Percentiles rank a stretch among this genome's conserved stretches.
Conservation (phyloP, 805 yeast species). For the Ogataea saltuana region DNA sequence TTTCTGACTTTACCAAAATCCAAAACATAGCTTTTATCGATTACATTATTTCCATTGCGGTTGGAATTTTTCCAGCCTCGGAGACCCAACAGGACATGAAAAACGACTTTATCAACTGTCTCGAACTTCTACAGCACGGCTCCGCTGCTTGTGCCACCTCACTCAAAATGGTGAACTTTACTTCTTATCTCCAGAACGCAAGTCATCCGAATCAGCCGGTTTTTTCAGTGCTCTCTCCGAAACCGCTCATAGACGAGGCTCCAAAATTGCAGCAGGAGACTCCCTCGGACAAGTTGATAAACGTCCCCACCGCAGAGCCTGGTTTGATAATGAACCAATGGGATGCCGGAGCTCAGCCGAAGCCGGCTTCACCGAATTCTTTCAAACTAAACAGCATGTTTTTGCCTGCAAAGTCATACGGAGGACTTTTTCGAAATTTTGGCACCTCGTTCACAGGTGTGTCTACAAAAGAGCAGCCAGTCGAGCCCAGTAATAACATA, state of each 20-base stretch:
- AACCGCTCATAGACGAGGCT: too few species aligned
- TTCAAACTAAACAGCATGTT: slow-evolving; percentile 5
- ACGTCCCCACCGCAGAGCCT: not conserved
- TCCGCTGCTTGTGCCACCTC: slow-evolving; percentile 6
- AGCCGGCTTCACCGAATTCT: not conserved
- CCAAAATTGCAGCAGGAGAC: too few species aligned
- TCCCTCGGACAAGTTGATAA: not conserved
- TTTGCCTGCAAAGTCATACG: slow-evolving; percentile 6
- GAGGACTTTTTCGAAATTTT: slow-evolving; percentile 4
- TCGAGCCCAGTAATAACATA: slow-evolving; percentile 2
- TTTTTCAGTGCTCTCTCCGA: too few species aligned
- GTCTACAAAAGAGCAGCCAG: not conserved
- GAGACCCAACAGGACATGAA: not conserved
- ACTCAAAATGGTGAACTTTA: not conserved
- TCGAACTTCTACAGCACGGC: slow-evolving; percentile 1
- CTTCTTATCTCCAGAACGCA: not conserved
- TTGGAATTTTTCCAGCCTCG: not conserved
- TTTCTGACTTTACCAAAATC: slow-evolving; percentile 1
- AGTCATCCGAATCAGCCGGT: not conserved
- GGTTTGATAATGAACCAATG: not conserved
- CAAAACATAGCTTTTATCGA: slow-evolving; percentile 6
- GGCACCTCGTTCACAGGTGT: slow-evolving; percentile 4
- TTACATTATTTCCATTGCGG: slow-evolving; percentile 3
- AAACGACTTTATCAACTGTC: not conserved
- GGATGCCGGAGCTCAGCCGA: too few species aligned